phyloP scores from a whole-genome alignment of 2,329 filamentous ascomycete species.

The Colletotrichum lentis region DNA sequence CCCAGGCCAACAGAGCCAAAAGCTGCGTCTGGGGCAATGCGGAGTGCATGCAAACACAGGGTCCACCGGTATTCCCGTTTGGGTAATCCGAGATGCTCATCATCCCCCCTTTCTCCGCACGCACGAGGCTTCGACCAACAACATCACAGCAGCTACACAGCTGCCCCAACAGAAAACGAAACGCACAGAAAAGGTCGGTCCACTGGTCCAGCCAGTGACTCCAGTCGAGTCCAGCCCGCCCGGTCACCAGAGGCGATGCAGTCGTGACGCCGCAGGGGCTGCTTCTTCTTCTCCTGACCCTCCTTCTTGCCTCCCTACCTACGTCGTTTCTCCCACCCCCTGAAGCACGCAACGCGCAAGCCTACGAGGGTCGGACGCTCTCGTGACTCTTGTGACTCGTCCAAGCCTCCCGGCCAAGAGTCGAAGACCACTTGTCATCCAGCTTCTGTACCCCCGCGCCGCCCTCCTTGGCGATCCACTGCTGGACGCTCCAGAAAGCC shows the following conservation, averaged over 20 bases:
- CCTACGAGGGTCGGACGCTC: slow-evolving; percentile 12
- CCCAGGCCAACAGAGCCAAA: slow-evolving; percentile 16
- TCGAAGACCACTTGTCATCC: slow-evolving; percentile 34
- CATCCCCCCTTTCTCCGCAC: slow-evolving; percentile 40
- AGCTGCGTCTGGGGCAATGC: slow-evolving; percentile 17
- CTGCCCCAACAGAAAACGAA: background rate
- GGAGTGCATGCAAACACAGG: slow-evolving; percentile 25
- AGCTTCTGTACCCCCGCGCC: slow-evolving; percentile 23
- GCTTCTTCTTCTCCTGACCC: background rate
- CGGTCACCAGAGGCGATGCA: background rate
- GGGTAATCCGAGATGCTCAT: slow-evolving; percentile 34
- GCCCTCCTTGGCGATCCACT: slow-evolving; percentile 41
- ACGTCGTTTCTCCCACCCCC: background rate
- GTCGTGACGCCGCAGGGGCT: slow-evolving; percentile 7
- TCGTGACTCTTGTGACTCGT: background rate
- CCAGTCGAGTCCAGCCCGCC: too few relatives aligned
- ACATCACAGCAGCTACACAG: background rate
- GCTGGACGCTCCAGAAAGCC: slow-evolving; percentile 44
- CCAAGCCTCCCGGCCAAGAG: slow-evolving; percentile 11
- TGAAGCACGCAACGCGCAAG: slow-evolving; percentile 8
- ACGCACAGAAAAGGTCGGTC: background rate
- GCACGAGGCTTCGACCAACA: slow-evolving; percentile 40
- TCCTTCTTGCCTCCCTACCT: background rate
- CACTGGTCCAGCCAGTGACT: background rate
- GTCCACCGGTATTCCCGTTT: slow-evolving; percentile 28